Evolutionary conservation across 495 filamentous ascomycete species (phyloP).

Genomic region (Penicillium antarcticum): DNA sequence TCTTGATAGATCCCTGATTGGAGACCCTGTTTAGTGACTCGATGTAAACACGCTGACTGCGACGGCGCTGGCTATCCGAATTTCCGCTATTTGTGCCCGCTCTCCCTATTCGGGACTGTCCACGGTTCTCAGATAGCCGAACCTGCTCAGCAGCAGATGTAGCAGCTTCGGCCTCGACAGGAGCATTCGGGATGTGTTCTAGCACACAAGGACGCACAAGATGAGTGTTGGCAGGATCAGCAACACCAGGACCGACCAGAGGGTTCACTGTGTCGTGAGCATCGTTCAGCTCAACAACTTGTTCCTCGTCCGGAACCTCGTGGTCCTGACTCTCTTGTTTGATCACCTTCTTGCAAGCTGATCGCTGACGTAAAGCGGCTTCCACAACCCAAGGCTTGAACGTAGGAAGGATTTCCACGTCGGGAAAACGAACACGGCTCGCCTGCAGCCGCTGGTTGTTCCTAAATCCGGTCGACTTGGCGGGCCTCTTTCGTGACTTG

Average conservation of each 20-base stretch:
- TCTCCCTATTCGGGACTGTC: conserved; percentile 1
- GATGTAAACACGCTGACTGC: conserved; percentile 3
- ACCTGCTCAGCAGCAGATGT: background rate
- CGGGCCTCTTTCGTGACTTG: background rate
- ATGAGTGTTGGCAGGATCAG: no score
- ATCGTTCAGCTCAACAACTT: no score
- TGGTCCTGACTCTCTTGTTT: no score
- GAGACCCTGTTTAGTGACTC: background rate
- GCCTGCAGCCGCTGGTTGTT: background rate
- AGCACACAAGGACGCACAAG: no score
- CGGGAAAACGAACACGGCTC: conserved; percentile 46
- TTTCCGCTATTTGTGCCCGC: conserved; percentile 7
- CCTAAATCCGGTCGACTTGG: background rate
- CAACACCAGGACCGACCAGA: no score
- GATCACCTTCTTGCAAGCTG: background rate
- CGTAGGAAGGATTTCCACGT: conserved; percentile 65
- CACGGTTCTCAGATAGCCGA: background rate
- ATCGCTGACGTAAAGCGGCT: background rate
- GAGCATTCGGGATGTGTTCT: background rate
- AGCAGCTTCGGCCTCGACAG: background rate
- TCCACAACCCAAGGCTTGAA: conserved; percentile 34
- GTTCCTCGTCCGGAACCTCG: no score
- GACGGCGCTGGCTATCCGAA: conserved; percentile 10
- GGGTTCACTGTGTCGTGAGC: no score
- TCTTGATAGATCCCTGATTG: conserved; percentile 4